Conservation (phyloP, 352 stramenopile genomes). For the Lagenidium giganteum region DNA sequence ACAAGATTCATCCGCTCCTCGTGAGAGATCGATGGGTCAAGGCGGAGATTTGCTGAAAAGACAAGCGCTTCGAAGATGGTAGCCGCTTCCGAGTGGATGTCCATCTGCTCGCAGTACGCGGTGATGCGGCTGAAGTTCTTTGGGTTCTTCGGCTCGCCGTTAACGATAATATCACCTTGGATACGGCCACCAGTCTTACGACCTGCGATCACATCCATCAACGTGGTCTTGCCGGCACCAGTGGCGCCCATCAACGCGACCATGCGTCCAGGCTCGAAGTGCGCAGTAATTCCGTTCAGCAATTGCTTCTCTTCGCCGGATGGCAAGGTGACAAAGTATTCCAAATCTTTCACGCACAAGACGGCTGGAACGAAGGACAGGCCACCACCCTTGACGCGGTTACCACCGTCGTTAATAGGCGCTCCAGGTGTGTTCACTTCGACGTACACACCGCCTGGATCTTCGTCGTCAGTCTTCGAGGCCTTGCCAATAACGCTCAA, state of each 20-base stretch:
- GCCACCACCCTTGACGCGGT: too few relatives aligned
- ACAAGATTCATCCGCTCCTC: constrained; percentile 16
- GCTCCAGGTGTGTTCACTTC: constrained; percentile 25
- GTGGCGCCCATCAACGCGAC: constrained; percentile 68
- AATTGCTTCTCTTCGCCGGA: constrained; percentile 51
- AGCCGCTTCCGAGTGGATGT: constrained; percentile 70
- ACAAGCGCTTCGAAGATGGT: constrained; percentile 82
- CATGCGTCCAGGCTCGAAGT: constrained; percentile 57
- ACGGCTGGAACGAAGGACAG: constrained; percentile 38
- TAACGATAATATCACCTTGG: constrained; percentile 82
- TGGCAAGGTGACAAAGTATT: constrained; percentile 59
- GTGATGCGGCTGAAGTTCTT: constrained; percentile 74
- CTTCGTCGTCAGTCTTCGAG: constrained; percentile 7
- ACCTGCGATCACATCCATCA: constrained; percentile 59
- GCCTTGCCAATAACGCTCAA: not conserved
- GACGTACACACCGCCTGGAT: constrained; percentile 29
- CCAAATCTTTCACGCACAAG: constrained; percentile 40
- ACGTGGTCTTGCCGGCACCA: constrained; percentile 55
- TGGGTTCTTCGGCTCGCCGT: constrained; percentile 79
- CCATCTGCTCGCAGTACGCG: constrained; percentile 91
- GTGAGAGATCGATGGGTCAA: constrained; percentile 17
- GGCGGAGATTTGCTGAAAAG: constrained; percentile 80
- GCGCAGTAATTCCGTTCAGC: constrained; percentile 31
- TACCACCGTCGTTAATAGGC: too few relatives aligned
- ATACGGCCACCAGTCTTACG: constrained; percentile 59